Base-by-base conservation (phyloP, 2,329 filamentous ascomycete species). In the Ustulina deusta region DNA sequence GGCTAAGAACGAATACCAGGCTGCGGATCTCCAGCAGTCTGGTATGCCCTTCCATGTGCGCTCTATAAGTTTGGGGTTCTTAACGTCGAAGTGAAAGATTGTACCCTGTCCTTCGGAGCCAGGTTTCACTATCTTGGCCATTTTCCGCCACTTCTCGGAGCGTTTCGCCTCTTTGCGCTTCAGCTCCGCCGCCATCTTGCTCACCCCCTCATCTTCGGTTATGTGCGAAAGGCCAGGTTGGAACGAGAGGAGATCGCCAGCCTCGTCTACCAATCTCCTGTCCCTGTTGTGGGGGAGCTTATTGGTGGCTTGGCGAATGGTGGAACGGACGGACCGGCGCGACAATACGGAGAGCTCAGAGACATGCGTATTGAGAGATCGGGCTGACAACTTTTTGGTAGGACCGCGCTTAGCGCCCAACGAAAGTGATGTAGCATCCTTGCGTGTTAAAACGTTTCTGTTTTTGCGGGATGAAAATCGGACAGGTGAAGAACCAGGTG, bases 41-140 rank as follows among this genome's bases (percentile, higher is more conserved):
- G 96, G 96, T 70, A 99, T 97, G 34, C 96, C 96, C 78, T 99
- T 99, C 96, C 96, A 99, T 1, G 94, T 97, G 63, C 96, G 89
- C 72, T 94, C 91, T 66, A 97, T 90, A 49, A 99, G 84, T 79
- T 97, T 94, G n/a, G 92, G 86, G 77, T 91, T 92, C 71, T 86
- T 89, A 42, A 88, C 87, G 79, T 97, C 94, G 77, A 98, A 98
- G 62, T 94, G 91, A 74, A 89, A 90, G 69, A 88, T 81, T 81
- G 88, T 89, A 56, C 88, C 88, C 76, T 87, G 83, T 40, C 84
- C 84, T 65, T 85, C 82, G 27, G 77, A 81, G 44, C 83, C 84
- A n/a, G 79, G 81, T 57, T 82, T 86, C 67, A 85, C 77, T 25
- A 88, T 80, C 73, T 84, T 88, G 66, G 89, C 88, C 89, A 91